Evolutionary conservation across 768 basidiomycete species (phyloP), one percentile per base, ranked within the genome.

Genomic region (Udeniomyces megalosporus): DNA sequence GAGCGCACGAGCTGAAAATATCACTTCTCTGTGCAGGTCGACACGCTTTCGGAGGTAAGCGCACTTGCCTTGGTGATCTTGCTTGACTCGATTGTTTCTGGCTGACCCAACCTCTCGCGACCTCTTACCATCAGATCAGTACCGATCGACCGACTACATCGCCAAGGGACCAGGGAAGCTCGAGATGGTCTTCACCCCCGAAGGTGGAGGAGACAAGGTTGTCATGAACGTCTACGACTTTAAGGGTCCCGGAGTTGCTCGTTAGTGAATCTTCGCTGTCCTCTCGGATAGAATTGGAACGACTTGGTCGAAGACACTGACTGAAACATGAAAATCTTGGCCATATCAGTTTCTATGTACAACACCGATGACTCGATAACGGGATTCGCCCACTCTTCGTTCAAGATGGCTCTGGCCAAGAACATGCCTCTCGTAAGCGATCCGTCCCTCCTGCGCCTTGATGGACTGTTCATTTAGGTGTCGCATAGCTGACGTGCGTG

Each of bases 301-400:
- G 8, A 22, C 48, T 8, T 28, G 28, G 24, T 26, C 26, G 7
- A 28, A 28, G 31, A 26, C 50, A 28, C 26, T 11, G 26, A 50
- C 22, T 8, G 20, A 22, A 10, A 11, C n/a, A 10, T n/a, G 20
- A 29, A 22, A 8, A 10, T 11, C 11, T 50, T 15, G 28, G 6
- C 28, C 6, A 28, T 15, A 20, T 8, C 28, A 63, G 62, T 99
- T 80, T 80, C 84, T 71, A 97, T 97, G 95, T 96, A 97, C 78
- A 96, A 96, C 76, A 96, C 91, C 6, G 90, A 96, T 67, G 90
- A 93, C 69, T 91, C 87, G 1, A 96, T 99, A 69, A 78, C 77
- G 20, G 93, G 93, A 24, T 99, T 99, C 71, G 93, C 95, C 1
- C 93, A 99, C 76, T 82, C 92, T 5, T 91, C 88, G 22, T 96